Evolutionary conservation across 78 protist genomes (phyloP).

Genomic region (Dictyostelium discoideum): DNA sequence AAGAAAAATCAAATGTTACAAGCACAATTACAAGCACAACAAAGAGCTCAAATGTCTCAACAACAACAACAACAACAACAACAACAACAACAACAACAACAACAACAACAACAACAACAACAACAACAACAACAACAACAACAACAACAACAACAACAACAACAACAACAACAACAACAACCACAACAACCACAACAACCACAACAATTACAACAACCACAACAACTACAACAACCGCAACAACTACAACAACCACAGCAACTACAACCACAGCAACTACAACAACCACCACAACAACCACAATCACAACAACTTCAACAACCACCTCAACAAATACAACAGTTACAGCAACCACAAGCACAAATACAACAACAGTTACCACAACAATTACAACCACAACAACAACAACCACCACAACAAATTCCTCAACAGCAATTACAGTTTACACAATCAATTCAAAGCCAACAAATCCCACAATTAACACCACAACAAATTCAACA

Average conservation of each 20-base stretch:
- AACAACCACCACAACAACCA: neutral
- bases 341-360: neutral
- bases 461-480: neutral
- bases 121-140: conserved; percentile 5
- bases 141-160: neutral
- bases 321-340: neutral
- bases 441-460: neutral
- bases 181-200: neutral
- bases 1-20: conserved; percentile 24
- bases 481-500: neutral
- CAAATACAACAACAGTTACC: neutral
- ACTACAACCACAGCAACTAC: neutral
- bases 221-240: neutral
- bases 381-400: neutral
- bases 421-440: conserved; percentile 1
- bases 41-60: neutral
- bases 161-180: neutral
- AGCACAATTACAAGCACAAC: neutral
- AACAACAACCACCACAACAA: neutral
- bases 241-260: neutral
- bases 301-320: neutral
- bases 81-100: conserved; percentile 12
- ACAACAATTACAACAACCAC: neutral
- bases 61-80: neutral
- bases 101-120: neutral